Conservation (phyloP, 495 filamentous ascomycete species). For the Penicillium soppii region DNA sequence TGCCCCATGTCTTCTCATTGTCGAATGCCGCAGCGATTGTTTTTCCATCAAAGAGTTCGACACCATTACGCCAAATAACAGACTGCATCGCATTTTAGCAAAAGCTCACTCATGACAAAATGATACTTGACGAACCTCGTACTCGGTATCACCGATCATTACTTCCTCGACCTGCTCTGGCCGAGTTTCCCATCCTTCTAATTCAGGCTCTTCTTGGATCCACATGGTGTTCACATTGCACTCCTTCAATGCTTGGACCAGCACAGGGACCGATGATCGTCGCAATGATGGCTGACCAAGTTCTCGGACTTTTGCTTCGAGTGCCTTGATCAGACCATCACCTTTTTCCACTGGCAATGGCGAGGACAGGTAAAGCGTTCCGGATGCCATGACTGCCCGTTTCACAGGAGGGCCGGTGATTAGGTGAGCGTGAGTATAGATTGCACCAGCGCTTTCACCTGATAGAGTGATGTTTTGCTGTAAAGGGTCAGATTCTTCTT, state of each 20-base stretch:
- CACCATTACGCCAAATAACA: conserved; percentile 42
- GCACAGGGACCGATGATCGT: conserved; percentile 20
- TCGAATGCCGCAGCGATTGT: conserved; percentile 35
- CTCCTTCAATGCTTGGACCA: conserved; percentile 32
- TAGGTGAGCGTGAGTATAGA: conserved; percentile 41
- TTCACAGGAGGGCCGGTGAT: conserved; percentile 38
- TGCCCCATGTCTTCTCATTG: conserved; percentile 25
- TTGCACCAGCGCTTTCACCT: conserved; percentile 40
- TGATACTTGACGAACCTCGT: conserved; percentile 25
- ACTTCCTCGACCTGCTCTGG: conserved; percentile 37
- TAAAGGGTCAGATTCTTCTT: background rate
- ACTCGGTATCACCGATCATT: conserved; percentile 43
- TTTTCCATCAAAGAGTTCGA: conserved; percentile 30
- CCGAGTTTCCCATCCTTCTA: conserved; percentile 31
- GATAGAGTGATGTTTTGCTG: conserved; percentile 37
- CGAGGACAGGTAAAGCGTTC: conserved; percentile 34
- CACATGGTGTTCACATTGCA: conserved; percentile 42
- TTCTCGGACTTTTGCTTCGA: conserved; percentile 31
- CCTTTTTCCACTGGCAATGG: conserved; percentile 35
- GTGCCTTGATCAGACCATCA: conserved; percentile 22
- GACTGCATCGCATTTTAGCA: conserved; percentile 23
- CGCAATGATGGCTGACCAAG: conserved; percentile 30
- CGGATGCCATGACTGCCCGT: conserved; percentile 36
- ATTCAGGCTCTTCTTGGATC: conserved; percentile 36
- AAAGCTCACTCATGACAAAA: background rate